phyloP scores from a whole-genome alignment of 495 filamentous ascomycete genomes.

The Penicillium lagena region DNA sequence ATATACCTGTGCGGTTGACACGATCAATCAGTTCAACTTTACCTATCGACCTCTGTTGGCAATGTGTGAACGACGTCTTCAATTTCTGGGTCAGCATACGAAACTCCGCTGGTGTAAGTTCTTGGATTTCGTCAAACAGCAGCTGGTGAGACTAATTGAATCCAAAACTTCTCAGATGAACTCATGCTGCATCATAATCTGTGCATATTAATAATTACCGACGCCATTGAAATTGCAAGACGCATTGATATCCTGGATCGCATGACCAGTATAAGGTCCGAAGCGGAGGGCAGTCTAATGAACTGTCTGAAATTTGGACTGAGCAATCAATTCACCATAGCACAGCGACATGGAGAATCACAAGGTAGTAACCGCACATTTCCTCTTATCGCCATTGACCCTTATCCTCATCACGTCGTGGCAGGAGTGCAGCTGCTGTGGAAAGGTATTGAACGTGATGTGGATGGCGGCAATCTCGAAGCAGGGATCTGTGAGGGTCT shows the following conservation, averaged over 20 bases:
- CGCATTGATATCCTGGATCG: slow-evolving; percentile 12
- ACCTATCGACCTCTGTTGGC: slow-evolving; percentile 9
- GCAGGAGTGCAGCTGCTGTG: slow-evolving; percentile 12
- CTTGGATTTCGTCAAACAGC: no score
- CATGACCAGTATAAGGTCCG: slow-evolving; percentile 7
- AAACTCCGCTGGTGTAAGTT: slow-evolving; percentile 15
- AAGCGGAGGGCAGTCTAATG: slow-evolving; percentile 9
- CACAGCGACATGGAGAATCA: not conserved
- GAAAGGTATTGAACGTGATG: slow-evolving; percentile 10
- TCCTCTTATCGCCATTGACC: slow-evolving; percentile 10
- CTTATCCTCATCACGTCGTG: slow-evolving; percentile 14
- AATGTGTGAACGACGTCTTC: slow-evolving; percentile 10
- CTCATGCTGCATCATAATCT: slow-evolving; percentile 11
- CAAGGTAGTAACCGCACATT: not conserved
- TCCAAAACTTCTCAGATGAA: slow-evolving; percentile 1
- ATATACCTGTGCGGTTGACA: slow-evolving; percentile 7
- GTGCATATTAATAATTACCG: slow-evolving; percentile 9
- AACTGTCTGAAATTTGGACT: slow-evolving; percentile 13
- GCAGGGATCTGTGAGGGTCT: slow-evolving; percentile 2
- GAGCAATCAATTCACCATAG: slow-evolving; percentile 8
- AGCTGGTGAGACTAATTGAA: no score
- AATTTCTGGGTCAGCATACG: slow-evolving; percentile 10
- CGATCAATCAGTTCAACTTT: slow-evolving; percentile 8
- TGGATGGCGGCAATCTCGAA: slow-evolving; percentile 7
- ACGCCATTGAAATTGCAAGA: slow-evolving; percentile 8